A percentile compares a stretch with the other conserved stretches of the same genome.
These are phyloP conservation scores for Sphaerobolus stellatus DNA, from an alignment of 1,284 basidiomycete genomes.

Conservation along the genomic window DNA sequence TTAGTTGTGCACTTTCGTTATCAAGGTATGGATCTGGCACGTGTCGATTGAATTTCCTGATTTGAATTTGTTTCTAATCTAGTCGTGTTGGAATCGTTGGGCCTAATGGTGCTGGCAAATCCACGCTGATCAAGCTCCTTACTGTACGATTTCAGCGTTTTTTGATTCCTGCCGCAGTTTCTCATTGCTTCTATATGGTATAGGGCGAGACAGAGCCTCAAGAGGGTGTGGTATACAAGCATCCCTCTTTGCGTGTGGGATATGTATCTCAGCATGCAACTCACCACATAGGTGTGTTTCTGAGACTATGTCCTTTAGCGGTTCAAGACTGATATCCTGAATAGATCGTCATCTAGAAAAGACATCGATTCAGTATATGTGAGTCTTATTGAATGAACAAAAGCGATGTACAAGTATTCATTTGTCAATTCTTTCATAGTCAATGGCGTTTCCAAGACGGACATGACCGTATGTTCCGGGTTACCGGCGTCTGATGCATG, in stretches of 20 bases:
- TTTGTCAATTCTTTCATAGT: slow-evolving; percentile 20
- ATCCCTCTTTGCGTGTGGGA: slow-evolving; percentile 92
- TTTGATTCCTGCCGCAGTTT: slow-evolving; percentile 7
- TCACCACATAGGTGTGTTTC: slow-evolving; percentile 76
- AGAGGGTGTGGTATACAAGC: slow-evolving; percentile 93
- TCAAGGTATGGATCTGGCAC: slow-evolving; percentile 59
- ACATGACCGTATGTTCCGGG: slow-evolving; percentile 72
- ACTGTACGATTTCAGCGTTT: slow-evolving; percentile 53
- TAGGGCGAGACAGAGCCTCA: slow-evolving; percentile 93
- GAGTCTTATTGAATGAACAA: slow-evolving; percentile 16
- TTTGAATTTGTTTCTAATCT: slow-evolving; percentile 9
- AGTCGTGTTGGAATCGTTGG: slow-evolving; percentile 88
- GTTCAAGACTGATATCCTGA: slow-evolving; percentile 12
- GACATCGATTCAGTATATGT: slow-evolving; percentile 91
- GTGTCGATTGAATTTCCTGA: slow-evolving; percentile 17
- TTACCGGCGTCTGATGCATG: slow-evolving; percentile 8
- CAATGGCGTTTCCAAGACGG: slow-evolving; percentile 99
- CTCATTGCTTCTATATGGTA: slow-evolving; percentile 14
- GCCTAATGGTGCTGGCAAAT: slow-evolving; percentile 94
- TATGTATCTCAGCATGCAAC: slow-evolving; percentile 99
- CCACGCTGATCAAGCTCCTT: slow-evolving; percentile 95
- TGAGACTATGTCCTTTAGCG: slow-evolving; percentile 11
- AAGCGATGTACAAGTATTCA: too few relatives aligned
- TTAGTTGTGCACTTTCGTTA: slow-evolving; percentile 90
- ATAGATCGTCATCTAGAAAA: slow-evolving; percentile 90